Percentiles rank a stretch among this genome's conserved stretches.
Evolutionary conservation across 2,329 filamentous ascomycete genomes (phyloP).

Genomic region (Apiospora hydei): DNA sequence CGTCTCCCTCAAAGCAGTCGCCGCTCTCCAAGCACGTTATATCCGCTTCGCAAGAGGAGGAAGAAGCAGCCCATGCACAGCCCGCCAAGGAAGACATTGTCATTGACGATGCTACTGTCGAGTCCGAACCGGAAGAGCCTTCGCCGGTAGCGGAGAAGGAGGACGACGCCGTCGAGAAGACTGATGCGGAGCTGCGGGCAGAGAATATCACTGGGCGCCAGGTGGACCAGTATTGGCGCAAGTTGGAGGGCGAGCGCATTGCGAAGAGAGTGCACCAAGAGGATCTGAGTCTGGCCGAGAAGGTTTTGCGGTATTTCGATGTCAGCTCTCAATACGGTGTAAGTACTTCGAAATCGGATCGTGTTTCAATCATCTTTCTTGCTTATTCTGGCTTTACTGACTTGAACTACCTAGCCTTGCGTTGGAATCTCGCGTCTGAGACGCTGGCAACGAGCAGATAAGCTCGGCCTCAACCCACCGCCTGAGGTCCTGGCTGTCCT

Average conservation of each 20-base stretch:
- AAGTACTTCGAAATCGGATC: conserved; percentile 51
- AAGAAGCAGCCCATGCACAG: conserved; percentile 38
- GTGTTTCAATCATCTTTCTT: background rate
- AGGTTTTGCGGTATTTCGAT: conserved; percentile 90
- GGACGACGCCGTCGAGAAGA: conserved; percentile 48
- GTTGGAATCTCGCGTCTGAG: conserved; percentile 82
- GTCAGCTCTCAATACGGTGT: conserved; percentile 91
- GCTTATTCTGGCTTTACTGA: conserved; percentile 14
- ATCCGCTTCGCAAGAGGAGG: conserved; percentile 32
- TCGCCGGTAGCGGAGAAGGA: conserved; percentile 41
- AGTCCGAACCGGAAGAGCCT: conserved; percentile 37
- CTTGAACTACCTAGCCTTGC: conserved; percentile 71
- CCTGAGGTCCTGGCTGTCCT: conserved; percentile 90
- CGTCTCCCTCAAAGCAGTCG: conserved; percentile 46
- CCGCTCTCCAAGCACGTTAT: conserved; percentile 38
- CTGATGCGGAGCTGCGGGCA: conserved; percentile 63
- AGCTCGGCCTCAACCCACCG: conserved; percentile 84
- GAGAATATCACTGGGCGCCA: conserved; percentile 70
- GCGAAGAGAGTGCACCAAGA: conserved; percentile 81
- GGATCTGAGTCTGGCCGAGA: conserved; percentile 76
- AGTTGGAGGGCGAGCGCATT: conserved; percentile 72
- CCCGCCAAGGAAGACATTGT: conserved; percentile 34
- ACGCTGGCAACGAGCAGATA: conserved; percentile 87
- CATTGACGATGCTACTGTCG: conserved; percentile 29
- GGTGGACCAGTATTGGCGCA: conserved; percentile 79